Base-by-base conservation (phyloP, 495 filamentous ascomycete genomes). In the Aspergillus indologenus region DNA sequence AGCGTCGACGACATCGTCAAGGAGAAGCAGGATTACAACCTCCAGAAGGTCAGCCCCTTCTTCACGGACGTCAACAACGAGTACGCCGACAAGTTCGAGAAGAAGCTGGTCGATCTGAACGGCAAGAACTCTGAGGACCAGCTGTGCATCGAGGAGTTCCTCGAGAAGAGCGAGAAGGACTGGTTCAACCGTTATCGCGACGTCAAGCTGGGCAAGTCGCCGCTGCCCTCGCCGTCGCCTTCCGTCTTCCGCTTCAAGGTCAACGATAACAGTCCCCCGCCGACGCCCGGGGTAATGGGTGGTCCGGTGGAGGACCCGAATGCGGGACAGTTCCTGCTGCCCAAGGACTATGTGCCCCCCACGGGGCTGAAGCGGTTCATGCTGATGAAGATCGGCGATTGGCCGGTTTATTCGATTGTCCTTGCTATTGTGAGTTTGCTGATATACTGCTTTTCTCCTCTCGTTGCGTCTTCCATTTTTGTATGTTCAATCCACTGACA, bases 381-480 rank as follows among this genome's bases (percentile, higher is more conserved):
- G 65, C 68, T 75, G 50, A 62, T 79, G 55, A 75, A 72, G 18
- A 66, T 75, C 23, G 74, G 71, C 14, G 83, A 88, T 61, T 90
- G 87, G 87, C 87, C 87, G 0, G 59, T 90, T 14, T 90, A 90
- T 70, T 81, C 85, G 5, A 75, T 90, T 59, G 71, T 89, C 45
- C 63, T 77, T 2, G 85, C 85, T 47, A 71, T 88, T 19, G 48
- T 51, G 23, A 50, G 47, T 50, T 15, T 1, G 1, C 21, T 9
- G 17, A 23, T 20, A 1, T 23, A 7, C 26, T 29, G 26, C 26
- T 7, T 23, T 24, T 15, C n/a, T n/a, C n/a, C n/a, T n/a, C n/a
- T n/a, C n/a, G n/a, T n/a, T n/a, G n/a, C n/a, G n/a, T n/a, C n/a
- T n/a, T n/a, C n/a, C n/a, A 29, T 29, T 26, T 11, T 22, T 3